Percentiles rank a stretch among this genome's conserved stretches.
Conservation (phyloP, 257 asterid species). For the Avicennia marina region DNA sequence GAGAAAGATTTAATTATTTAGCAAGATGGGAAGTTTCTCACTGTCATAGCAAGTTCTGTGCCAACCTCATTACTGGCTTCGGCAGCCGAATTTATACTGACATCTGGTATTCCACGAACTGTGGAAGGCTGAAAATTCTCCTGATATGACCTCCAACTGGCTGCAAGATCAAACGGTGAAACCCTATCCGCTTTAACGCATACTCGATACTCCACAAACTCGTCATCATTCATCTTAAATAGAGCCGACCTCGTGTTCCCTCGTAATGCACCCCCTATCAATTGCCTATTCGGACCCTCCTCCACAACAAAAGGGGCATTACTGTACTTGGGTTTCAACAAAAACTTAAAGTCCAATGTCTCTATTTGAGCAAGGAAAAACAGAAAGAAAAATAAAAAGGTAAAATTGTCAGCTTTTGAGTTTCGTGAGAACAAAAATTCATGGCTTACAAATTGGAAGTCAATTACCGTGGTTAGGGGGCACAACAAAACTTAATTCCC, state of each 20-base stretch:
- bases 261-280: constrained; percentile 70
- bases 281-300: constrained; percentile 81
- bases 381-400: constrained; percentile 27
- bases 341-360: constrained; percentile 88
- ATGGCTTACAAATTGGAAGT: background rate
- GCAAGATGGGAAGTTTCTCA: background rate
- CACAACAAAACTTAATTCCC: constrained; percentile 95
- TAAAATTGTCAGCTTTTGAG: constrained; percentile 9
- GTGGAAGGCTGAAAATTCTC: constrained; percentile 88
- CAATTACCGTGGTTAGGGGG: constrained; percentile 73
- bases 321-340: constrained; percentile 70
- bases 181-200: constrained; percentile 75
- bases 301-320: constrained; percentile 62
- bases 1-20: background rate
- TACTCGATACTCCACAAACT: constrained; percentile 68
- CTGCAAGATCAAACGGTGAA: constrained; percentile 96
- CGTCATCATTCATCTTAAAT: constrained; percentile 60
- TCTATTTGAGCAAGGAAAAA: constrained; percentile 41
- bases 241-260: constrained; percentile 71
- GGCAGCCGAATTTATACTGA: constrained; percentile 61
- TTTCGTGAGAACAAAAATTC: constrained; percentile 7
- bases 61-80: constrained; percentile 54
- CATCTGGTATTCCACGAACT: constrained; percentile 95
- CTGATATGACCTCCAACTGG: constrained; percentile 97
- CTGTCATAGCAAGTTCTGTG: constrained; percentile 38